Conservation (phyloP, 176 grass and related monocot genomes). For the Pontederia crassipes region DNA sequence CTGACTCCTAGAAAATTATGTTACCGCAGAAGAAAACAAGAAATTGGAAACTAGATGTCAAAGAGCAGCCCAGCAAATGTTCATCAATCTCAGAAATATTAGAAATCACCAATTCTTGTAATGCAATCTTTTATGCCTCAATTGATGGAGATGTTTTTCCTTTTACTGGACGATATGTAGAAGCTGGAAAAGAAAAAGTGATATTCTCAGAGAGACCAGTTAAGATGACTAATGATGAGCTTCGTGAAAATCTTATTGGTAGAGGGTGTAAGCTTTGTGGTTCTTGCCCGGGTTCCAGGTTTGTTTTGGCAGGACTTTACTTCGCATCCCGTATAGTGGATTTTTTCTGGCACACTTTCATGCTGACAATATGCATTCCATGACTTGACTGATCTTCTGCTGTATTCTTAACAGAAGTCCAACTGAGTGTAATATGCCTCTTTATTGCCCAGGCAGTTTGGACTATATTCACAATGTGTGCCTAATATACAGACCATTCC, state of each 20-base stretch:
- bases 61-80: constrained; percentile 7
- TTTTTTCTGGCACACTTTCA: neutral
- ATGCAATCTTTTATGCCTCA: constrained; percentile 32
- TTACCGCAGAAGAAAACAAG: constrained; percentile 20
- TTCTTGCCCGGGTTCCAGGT: constrained; percentile 32
- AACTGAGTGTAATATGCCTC: constrained; percentile 9
- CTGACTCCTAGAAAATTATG: neutral
- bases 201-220: constrained; percentile 25
- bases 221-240: constrained; percentile 26
- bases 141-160: constrained; percentile 25
- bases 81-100: constrained; percentile 38
- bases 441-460: constrained; percentile 38
- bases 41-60: constrained; percentile 39
- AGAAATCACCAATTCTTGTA: constrained; percentile 13
- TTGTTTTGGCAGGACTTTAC: constrained; percentile 11
- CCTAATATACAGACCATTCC: constrained; percentile 50
- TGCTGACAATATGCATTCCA: constrained; percentile 2
- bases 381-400: constrained; percentile 5
- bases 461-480: constrained; percentile 43
- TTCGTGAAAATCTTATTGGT: constrained; percentile 31
- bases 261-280: constrained; percentile 54
- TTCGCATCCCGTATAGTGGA: neutral
- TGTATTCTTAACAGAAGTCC: constrained; percentile 29
- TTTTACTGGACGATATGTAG: neutral
- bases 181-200: constrained; percentile 11